Percentiles rank a stretch among this genome's conserved stretches.
Evolutionary conservation across 768 basidiomycete genomes (phyloP).

Genomic region (Boletellus ananiceps): DNA sequence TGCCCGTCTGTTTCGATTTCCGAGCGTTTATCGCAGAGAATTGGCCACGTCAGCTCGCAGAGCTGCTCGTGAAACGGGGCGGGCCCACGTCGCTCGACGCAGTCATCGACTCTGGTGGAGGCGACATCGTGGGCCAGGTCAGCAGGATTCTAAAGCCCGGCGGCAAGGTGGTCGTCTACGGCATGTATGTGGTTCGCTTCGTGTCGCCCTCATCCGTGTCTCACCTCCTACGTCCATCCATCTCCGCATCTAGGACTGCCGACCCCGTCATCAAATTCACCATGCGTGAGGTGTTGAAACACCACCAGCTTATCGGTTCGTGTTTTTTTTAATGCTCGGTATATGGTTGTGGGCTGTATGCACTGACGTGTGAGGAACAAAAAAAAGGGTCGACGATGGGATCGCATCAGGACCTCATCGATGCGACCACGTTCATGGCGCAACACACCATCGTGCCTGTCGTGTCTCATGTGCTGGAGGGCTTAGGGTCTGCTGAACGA

Average conservation of each 20-base stretch:
- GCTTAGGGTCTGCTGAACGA: conserved; percentile 57
- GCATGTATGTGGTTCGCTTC: conserved; percentile 42
- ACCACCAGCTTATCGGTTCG: conserved; percentile 69
- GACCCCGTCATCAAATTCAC: conserved; percentile 56
- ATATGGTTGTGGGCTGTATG: not conserved
- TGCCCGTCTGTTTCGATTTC: not conserved
- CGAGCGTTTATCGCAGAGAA: conserved; percentile 32
- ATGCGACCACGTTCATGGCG: conserved; percentile 65
- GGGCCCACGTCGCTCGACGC: conserved; percentile 42
- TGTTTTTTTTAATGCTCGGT: not conserved
- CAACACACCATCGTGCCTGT: conserved; percentile 65
- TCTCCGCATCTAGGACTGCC: conserved; percentile 49
- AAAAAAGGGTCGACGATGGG: conserved; percentile 78
- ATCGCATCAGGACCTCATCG: conserved; percentile 65
- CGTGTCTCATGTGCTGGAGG: conserved; percentile 65
- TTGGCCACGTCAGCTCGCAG: conserved; percentile 48
- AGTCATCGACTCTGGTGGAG: conserved; percentile 69
- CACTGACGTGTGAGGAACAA: conserved; percentile 14
- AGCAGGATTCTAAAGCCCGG: conserved; percentile 50
- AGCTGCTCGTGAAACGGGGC: conserved; percentile 35
- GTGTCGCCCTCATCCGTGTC: not conserved
- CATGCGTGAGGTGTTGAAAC: conserved; percentile 74
- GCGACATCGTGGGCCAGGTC: conserved; percentile 52
- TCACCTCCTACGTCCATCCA: conserved; percentile 3
- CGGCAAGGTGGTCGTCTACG: conserved; percentile 59